Conservation (phyloP, 148 eudicot genomes). For the Pouteria glomerata region DNA sequence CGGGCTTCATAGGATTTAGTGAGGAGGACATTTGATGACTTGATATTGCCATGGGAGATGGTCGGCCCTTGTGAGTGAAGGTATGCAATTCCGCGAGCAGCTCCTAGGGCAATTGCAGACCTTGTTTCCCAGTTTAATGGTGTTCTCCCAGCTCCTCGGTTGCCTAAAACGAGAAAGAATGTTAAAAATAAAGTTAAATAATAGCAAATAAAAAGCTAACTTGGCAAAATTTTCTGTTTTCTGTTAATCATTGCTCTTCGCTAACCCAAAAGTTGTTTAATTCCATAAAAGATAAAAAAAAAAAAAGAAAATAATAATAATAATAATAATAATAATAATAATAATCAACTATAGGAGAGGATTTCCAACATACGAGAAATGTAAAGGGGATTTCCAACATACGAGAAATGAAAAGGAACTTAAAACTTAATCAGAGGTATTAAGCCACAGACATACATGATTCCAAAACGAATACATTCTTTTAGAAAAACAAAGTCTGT, state of each 20-base stretch:
- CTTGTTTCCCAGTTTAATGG: conserved; percentile 58
- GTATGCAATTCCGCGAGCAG: conserved; percentile 49
- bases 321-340: too few relatives aligned
- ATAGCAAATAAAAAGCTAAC: background rate
- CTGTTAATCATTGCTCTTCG: background rate
- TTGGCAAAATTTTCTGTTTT: background rate
- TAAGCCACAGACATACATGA: background rate
- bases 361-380: too few relatives aligned
- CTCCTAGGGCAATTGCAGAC: conserved; percentile 43
- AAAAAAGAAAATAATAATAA: too few relatives aligned
- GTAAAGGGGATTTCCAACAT: too few relatives aligned
- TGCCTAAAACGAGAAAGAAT: background rate
- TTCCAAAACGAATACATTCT: background rate
- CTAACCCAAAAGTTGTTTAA: too few relatives aligned
- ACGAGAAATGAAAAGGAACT: too few relatives aligned
- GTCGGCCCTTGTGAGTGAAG: conserved; percentile 40
- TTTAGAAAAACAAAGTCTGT: background rate
- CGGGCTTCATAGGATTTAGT: conserved; percentile 37
- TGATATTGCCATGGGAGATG: conserved; percentile 61
- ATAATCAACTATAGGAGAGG: too few relatives aligned
- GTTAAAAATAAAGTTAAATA: background rate
- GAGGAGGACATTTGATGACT: conserved; percentile 60
- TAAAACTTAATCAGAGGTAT: background rate
- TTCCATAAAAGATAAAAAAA: too few relatives aligned
- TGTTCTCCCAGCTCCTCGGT: conserved; percentile 9